phyloP scores from a whole-genome alignment of 306 rosid species.

The Rosa chinensis region DNA sequence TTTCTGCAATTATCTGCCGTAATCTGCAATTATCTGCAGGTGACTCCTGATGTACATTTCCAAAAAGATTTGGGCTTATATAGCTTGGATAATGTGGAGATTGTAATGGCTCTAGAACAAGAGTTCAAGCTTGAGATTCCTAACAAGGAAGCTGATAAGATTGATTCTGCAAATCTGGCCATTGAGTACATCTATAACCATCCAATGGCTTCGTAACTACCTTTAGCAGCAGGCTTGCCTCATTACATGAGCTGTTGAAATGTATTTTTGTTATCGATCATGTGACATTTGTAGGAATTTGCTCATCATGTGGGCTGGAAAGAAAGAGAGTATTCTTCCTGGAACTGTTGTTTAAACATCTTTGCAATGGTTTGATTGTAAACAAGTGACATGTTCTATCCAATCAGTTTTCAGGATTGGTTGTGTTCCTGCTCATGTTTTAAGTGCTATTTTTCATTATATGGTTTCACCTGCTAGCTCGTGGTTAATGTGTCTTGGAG shows the following conservation, averaged over 20 bases:
- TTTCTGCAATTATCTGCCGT: conserved; percentile 21
- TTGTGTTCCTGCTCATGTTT: conserved; percentile 1
- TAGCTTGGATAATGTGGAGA: conserved; percentile 97
- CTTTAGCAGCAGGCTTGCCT: background rate
- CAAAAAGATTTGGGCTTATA: conserved; percentile 92
- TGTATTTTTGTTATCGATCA: conserved; percentile 19
- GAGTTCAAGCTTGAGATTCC: conserved; percentile 99
- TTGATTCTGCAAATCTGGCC: conserved; percentile 76
- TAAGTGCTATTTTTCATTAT: background rate
- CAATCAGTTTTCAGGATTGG: background rate
- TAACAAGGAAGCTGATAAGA: conserved; percentile 87
- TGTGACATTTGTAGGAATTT: conserved; percentile 32
- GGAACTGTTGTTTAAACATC: conserved; percentile 6
- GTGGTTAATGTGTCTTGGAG: background rate
- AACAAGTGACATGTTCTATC: background rate
- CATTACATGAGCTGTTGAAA: conserved; percentile 13
- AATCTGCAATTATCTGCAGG: conserved; percentile 46
- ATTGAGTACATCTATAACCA: conserved; percentile 88
- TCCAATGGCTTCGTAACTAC: conserved; percentile 73
- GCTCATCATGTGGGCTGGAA: conserved; percentile 35
- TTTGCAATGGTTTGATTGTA: conserved; percentile 6
- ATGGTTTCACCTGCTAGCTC: background rate
- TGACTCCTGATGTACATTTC: conserved; percentile 75
- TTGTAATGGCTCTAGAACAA: conserved; percentile 94
- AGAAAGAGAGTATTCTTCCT: conserved; percentile 35